These are phyloP conservation scores for Aaosphaeria arxii DNA, from an alignment of 2,329 filamentous ascomycete genomes.

Conservation along the genomic window DNA sequence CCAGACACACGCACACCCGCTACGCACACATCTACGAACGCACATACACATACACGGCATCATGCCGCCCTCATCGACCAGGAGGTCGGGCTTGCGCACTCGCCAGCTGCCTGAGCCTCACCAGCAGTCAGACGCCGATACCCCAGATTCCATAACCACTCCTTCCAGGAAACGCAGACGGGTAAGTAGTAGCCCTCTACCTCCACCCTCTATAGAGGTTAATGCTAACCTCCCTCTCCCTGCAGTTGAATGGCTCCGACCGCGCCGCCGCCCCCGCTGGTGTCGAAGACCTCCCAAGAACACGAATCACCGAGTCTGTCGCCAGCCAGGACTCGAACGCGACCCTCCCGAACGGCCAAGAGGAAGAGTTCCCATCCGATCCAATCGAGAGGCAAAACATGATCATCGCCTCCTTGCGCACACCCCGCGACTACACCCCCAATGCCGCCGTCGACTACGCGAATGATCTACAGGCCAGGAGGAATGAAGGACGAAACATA, in stretches of 20 bases:
- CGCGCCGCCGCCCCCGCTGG: slow-evolving; percentile 9
- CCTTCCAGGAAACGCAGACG: slow-evolving; percentile 48
- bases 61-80: slow-evolving; percentile 28
- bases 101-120: slow-evolving; percentile 31
- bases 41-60: slow-evolving; percentile 6
- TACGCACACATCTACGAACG: not conserved
- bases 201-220: not conserved
- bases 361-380: slow-evolving; percentile 25
- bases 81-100: slow-evolving; percentile 24
- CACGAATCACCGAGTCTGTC: slow-evolving; percentile 35
- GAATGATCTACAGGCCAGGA: slow-evolving; percentile 46
- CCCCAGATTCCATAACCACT: slow-evolving; percentile 47
- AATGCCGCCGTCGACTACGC: slow-evolving; percentile 58
- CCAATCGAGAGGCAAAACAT: slow-evolving; percentile 36
- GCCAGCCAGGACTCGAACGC: slow-evolving; percentile 42
- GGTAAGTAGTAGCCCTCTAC: slow-evolving; percentile 24
- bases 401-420: slow-evolving; percentile 40
- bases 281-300: slow-evolving; percentile 20
- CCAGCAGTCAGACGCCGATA: slow-evolving; percentile 39
- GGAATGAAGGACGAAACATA: slow-evolving; percentile 42
- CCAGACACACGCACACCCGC: not conserved
- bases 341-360: slow-evolving; percentile 32
- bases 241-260: slow-evolving; percentile 34
- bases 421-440: slow-evolving; percentile 46
- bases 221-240: slow-evolving; percentile 1